A percentile compares a stretch with the other conserved stretches of the same genome.
Evolutionary conservation across 495 filamentous ascomycete genomes (phyloP).

Genomic region (Neurospora cerealis): DNA sequence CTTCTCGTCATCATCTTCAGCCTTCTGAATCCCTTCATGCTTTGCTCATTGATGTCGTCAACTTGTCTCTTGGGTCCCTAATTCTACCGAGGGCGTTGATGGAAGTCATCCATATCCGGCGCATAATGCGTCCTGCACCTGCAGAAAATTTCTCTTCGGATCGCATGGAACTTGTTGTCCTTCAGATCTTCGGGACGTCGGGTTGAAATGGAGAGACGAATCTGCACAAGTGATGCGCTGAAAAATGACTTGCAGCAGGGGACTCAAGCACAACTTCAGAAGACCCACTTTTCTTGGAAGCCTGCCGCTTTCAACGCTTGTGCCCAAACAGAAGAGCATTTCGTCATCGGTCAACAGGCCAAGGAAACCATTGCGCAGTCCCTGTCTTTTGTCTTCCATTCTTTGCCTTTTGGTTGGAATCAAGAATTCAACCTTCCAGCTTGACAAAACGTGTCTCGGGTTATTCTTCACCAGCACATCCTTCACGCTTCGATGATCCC

Average conservation of each 20-base stretch:
- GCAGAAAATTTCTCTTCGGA: background rate
- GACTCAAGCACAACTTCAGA: background rate
- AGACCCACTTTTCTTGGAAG: background rate
- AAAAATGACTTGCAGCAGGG: background rate
- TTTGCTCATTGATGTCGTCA: background rate
- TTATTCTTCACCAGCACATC: background rate
- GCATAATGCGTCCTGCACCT: background rate
- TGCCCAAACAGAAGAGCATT: background rate
- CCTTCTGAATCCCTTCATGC: background rate
- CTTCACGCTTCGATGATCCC: background rate
- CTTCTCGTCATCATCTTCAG: background rate
- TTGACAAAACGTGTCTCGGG: too few relatives aligned
- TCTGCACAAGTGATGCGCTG: background rate
- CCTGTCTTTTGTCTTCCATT: background rate
- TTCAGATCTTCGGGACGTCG: background rate
- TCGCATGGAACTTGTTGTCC: background rate
- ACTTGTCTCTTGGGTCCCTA: background rate
- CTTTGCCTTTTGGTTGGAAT: background rate
- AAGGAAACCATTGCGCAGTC: background rate
- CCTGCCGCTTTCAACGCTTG: background rate
- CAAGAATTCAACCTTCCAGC: background rate
- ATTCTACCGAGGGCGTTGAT: background rate
- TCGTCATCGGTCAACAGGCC: background rate
- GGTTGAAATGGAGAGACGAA: background rate
- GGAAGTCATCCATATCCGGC: background rate